phyloP scores from a whole-genome alignment of 352 stramenopile species.

The Globisporangium iwayamae region DNA sequence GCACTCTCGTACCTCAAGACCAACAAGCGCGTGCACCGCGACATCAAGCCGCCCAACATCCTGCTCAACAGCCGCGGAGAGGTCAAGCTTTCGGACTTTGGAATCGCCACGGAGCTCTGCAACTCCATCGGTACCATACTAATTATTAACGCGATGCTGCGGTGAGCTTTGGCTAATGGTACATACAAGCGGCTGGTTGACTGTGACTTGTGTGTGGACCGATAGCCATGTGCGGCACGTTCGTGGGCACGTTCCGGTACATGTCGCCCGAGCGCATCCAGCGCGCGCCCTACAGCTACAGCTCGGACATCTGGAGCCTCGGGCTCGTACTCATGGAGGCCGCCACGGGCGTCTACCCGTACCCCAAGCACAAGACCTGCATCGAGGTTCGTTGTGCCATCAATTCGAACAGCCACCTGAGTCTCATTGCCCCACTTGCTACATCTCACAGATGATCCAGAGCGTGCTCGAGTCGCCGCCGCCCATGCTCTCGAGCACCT shows the following conservation, averaged over 20 bases:
- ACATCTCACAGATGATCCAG: slow-evolving; percentile 51
- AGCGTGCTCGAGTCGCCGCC: slow-evolving; percentile 67
- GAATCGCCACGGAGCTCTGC: slow-evolving; percentile 86
- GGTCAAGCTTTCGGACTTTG: slow-evolving; percentile 98
- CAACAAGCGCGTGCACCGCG: slow-evolving; percentile 90
- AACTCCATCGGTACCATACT: slow-evolving; percentile 71
- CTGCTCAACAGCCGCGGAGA: slow-evolving; percentile 88
- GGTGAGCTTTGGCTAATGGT: not conserved
- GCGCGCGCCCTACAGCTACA: slow-evolving; percentile 85
- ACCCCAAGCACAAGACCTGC: slow-evolving; percentile 71
- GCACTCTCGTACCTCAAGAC: slow-evolving; percentile 94
- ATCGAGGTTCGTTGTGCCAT: slow-evolving; percentile 44
- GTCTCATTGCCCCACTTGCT: not conserved
- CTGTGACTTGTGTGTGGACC: not conserved
- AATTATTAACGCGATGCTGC: not conserved
- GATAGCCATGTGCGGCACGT: slow-evolving; percentile 91
- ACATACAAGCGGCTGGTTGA: not conserved
- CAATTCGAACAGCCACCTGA: no score
- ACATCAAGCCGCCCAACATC: slow-evolving; percentile 98
- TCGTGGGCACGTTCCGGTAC: slow-evolving; percentile 92
- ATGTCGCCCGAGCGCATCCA: slow-evolving; percentile 92
- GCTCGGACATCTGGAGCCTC: slow-evolving; percentile 92
- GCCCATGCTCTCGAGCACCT: slow-evolving; percentile 55
- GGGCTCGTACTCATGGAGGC: slow-evolving; percentile 91
- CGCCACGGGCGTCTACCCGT: slow-evolving; percentile 86